Evolutionary conservation across 768 basidiomycete genomes (phyloP).

Genomic region (Termitomyces sp.): DNA sequence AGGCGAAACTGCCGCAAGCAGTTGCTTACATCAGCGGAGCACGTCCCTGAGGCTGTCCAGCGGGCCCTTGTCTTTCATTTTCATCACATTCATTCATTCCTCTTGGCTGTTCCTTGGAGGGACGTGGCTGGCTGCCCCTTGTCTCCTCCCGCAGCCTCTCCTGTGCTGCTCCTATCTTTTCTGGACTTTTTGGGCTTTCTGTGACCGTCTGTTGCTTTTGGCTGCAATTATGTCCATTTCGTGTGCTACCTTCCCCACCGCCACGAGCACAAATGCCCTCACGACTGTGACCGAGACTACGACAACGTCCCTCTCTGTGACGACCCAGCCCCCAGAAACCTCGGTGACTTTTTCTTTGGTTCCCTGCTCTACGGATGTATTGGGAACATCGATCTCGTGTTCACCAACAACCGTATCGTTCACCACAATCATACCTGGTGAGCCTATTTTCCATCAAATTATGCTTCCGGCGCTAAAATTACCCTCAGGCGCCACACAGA

Average conservation of each 20-base stretch:
- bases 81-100: conserved; percentile 3
- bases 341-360: conserved; percentile 26
- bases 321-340: conserved; percentile 20
- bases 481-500: conserved; percentile 13
- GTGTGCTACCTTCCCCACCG: conserved; percentile 37
- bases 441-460: conserved; percentile 10
- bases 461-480: conserved; percentile 8
- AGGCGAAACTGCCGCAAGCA: not conserved
- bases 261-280: conserved; percentile 33
- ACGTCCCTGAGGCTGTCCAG: conserved; percentile 12
- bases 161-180: conserved; percentile 5
- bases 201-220: conserved; percentile 7
- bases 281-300: conserved; percentile 29
- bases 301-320: conserved; percentile 28
- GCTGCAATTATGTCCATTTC: conserved; percentile 25
- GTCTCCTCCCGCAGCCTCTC: conserved; percentile 2
- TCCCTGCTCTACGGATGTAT: conserved; percentile 19
- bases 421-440: conserved; percentile 20
- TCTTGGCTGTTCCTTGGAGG: conserved; percentile 8
- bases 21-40: conserved; percentile 11
- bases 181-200: not conserved
- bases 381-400: conserved; percentile 6
- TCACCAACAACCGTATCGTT: conserved; percentile 8
- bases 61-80: conserved; percentile 8
- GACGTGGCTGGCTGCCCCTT: conserved; percentile 4